A percentile compares a stretch with the other conserved stretches of the same genome.
phyloP scores from a whole-genome alignment of 495 filamentous ascomycete species.

The Penicillium turbatum region DNA sequence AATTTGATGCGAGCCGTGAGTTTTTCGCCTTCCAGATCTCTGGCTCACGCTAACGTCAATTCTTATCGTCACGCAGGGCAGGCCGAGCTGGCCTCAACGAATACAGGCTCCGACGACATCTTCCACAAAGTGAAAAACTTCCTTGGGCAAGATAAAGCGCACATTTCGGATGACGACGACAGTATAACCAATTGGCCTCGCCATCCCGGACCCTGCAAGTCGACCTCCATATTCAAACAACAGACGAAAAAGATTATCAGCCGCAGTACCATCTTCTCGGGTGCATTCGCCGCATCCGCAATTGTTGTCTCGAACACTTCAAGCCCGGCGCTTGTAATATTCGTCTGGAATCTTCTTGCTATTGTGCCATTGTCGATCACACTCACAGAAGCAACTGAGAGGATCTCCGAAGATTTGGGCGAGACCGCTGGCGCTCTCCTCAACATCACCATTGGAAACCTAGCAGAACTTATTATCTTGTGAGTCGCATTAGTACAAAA shows the following conservation, averaged over 20 bases:
- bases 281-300: background rate
- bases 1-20: background rate
- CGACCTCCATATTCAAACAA: background rate
- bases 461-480: slow-evolving; percentile 25
- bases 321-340: slow-evolving; percentile 10
- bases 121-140: slow-evolving; percentile 1
- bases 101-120: background rate
- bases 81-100: background rate
- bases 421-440: slow-evolving; percentile 23
- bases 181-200: background rate
- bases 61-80: background rate
- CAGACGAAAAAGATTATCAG: background rate
- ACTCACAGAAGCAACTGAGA: slow-evolving; percentile 25
- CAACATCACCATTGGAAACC: slow-evolving; percentile 22
- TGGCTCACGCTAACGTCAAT: background rate
- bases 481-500: slow-evolving; percentile 2
- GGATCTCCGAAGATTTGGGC: slow-evolving; percentile 15
- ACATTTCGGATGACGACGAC: background rate
- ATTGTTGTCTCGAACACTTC: background rate
- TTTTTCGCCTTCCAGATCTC: background rate
- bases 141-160: background rate
- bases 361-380: slow-evolving; percentile 22
- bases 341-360: slow-evolving; percentile 24
- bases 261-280: background rate
- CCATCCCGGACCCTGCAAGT: background rate